Percentiles rank a stretch among this genome's conserved stretches.
Evolutionary conservation across 2,329 filamentous ascomycete species (phyloP).

Genomic region (Colletotrichum magnum): DNA sequence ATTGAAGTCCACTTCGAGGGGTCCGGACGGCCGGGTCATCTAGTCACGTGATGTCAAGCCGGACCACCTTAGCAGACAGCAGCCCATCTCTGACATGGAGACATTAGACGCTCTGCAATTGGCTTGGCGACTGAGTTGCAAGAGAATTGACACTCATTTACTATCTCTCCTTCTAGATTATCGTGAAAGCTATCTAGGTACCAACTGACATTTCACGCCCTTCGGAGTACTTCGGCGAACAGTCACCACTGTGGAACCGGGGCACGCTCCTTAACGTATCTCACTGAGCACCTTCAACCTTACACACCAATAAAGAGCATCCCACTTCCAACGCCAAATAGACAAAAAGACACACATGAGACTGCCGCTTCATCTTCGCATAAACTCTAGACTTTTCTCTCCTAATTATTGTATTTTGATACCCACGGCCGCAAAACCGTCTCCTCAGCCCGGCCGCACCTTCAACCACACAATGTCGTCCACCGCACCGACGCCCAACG

Average conservation of each 20-base stretch:
- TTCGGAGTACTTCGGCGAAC: constrained; percentile 29
- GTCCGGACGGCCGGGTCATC: constrained; percentile 5
- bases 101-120: too few relatives aligned
- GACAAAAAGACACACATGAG: constrained; percentile 10
- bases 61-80: background rate
- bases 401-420: background rate
- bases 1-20: constrained; percentile 16
- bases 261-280: constrained; percentile 15
- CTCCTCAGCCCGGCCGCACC: background rate
- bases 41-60: constrained; percentile 11
- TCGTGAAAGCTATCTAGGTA: background rate
- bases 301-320: background rate
- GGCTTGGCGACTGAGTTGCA: background rate
- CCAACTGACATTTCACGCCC: background rate
- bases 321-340: background rate
- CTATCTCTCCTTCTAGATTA: background rate
- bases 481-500: constrained; percentile 38
- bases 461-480: constrained; percentile 26
- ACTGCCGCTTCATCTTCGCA: background rate
- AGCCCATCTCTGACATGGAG: background rate
- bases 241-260: constrained; percentile 25
- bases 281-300: background rate
- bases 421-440: background rate
- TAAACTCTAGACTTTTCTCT: background rate
- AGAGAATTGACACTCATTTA: background rate